Evolutionary conservation across 2,329 filamentous ascomycete genomes (phyloP).

Genomic region (Colletotrichum neosansevieriae): DNA sequence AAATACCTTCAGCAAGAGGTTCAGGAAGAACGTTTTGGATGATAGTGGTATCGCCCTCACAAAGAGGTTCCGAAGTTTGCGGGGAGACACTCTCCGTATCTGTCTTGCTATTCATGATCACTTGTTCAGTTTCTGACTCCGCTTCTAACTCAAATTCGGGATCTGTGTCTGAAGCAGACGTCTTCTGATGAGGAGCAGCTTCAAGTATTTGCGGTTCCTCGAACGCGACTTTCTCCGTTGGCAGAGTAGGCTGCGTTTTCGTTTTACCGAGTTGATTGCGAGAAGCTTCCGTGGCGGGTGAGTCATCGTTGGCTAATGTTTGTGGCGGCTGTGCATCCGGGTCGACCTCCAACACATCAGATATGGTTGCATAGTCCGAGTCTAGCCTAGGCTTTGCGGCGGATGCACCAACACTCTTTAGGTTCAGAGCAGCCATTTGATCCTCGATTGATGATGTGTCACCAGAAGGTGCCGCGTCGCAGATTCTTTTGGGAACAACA

Average conservation of each 20-base stretch:
- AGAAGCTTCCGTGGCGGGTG: slow-evolving; percentile 17
- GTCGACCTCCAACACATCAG: slow-evolving; percentile 34
- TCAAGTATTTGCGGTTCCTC: neutral
- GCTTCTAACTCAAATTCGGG: slow-evolving; percentile 1
- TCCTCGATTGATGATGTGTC: slow-evolving; percentile 26
- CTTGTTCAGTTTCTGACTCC: neutral
- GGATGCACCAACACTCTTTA: neutral
- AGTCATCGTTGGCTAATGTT: slow-evolving; percentile 5
- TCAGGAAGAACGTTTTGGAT: slow-evolving; percentile 76
- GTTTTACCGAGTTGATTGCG: neutral
- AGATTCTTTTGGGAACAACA: slow-evolving; percentile 30
- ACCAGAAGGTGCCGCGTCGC: slow-evolving; percentile 41
- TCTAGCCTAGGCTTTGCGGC: slow-evolving; percentile 31
- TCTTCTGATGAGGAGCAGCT: neutral
- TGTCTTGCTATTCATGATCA: neutral
- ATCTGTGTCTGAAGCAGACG: slow-evolving; percentile 14
- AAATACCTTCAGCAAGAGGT: slow-evolving; percentile 68
- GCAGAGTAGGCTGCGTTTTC: neutral
- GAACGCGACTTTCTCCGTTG: neutral
- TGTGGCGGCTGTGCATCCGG: slow-evolving; percentile 26
- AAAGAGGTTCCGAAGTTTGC: slow-evolving; percentile 59
- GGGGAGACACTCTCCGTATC: neutral
- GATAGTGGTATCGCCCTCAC: slow-evolving; percentile 84
- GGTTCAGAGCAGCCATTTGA: slow-evolving; percentile 34
- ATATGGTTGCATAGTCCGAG: slow-evolving; percentile 1